phyloP scores from a whole-genome alignment of 495 filamentous ascomycete genomes.

The Friedmanniomyces endolithicus region DNA sequence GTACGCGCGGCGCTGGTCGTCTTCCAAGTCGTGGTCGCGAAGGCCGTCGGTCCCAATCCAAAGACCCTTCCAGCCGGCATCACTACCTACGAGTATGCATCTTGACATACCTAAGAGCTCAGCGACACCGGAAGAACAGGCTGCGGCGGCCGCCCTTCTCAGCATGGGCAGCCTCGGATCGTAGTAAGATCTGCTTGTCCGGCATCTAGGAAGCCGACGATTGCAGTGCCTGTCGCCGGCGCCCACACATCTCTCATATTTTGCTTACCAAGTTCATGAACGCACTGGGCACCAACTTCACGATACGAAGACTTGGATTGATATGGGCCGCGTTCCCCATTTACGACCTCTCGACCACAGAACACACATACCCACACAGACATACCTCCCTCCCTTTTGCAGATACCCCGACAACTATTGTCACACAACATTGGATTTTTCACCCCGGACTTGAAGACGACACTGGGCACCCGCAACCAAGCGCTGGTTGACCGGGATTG shows the following conservation, averaged over 20 bases:
- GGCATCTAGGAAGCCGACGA: not conserved
- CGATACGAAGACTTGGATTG: constrained; percentile 14
- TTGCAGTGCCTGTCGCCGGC: constrained; percentile 1
- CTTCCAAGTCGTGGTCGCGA: constrained; percentile 7
- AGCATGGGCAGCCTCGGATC: constrained; percentile 73
- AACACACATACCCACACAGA: too few species aligned
- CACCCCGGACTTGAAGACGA: not conserved
- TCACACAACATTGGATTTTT: not conserved
- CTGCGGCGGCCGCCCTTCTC: constrained; percentile 72
- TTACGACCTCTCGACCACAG: not conserved
- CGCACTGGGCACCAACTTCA: constrained; percentile 20
- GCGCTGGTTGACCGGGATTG: constrained; percentile 7
- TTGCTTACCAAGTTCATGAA: constrained; percentile 13
- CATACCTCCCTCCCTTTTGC: not conserved
- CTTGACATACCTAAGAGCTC: not conserved
- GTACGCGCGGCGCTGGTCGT: constrained; percentile 9
- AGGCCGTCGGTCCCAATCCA: constrained; percentile 3
- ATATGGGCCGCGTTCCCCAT: constrained; percentile 8
- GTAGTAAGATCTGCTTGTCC: constrained; percentile 45
- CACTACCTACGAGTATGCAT: constrained; percentile 3
- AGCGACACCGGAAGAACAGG: constrained; percentile 53
- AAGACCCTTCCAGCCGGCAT: constrained; percentile 9
- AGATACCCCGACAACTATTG: not conserved
- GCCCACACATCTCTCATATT: not conserved
- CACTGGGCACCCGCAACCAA: constrained; percentile 8